Base-by-base conservation (phyloP, 164 flowering plant species). In the Taxillus chinensis region DNA sequence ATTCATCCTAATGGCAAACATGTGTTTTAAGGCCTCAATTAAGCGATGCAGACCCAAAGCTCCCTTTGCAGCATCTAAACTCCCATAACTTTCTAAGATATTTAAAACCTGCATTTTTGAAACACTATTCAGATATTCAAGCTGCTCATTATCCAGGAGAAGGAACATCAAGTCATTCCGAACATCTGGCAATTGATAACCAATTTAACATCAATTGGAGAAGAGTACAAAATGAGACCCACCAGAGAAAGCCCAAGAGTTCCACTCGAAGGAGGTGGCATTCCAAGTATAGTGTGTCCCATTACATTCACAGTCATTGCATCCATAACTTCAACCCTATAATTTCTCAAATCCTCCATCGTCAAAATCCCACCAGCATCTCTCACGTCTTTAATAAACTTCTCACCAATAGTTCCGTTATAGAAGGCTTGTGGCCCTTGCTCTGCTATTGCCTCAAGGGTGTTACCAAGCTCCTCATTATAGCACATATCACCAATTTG, bases 261-360 rank as follows among this genome's bases (percentile, higher is more conserved):
- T 59, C 99, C 99, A 77, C 96, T 91, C 11, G 99, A 95, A 69
- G 99, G 99, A 62, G 92, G 97, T 0, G 93, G 95, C 99, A 95
- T 89, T 71, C 99, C 99, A 11, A 80, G 64, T 3, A 91, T 68
- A 9, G 81, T 81, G 76, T 80, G 85, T 2, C 96, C 96, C 92
- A 89, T 73, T 3, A 54, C 80, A 66, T 86, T 71, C 4, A 76
- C 83, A 48, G 76, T 63, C 73, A 89, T 62, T 17, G 96, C 92
- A 60, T 87, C 81, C 12, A 40, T 75, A 14, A 84, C 82, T 7
- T 75, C 66, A 14, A 87, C 98, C 61, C 67, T 75, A 70, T 95
- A 95, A 55, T 69, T 85, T 73, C 72, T 79, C 66, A 95, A 65
- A 71, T 95, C 99, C 66, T 91, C 89, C 93, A 91, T 80, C 11